A percentile compares a stretch with the other conserved stretches of the same genome.
Evolutionary conservation across 2,329 filamentous ascomycete genomes (phyloP).

Genomic region (Colletotrichum noveboracense): DNA sequence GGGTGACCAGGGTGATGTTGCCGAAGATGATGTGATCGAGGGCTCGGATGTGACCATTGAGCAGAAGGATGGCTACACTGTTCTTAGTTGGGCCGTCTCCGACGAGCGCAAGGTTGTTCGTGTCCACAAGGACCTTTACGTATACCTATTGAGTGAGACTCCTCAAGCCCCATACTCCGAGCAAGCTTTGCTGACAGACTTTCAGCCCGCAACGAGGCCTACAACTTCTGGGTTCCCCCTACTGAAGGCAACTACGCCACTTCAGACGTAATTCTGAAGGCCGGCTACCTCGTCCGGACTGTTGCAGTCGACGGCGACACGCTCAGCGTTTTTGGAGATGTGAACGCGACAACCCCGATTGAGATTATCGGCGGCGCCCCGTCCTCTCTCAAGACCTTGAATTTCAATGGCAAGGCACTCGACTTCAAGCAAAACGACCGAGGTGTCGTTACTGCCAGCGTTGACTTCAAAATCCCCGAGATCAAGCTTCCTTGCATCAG

Average conservation of each 20-base stretch:
- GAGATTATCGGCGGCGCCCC: conserved; percentile 28
- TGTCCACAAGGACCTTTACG: conserved; percentile 7
- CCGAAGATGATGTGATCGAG: conserved; percentile 9
- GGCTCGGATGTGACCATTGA: conserved; percentile 11
- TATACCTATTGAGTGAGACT: conserved; percentile 33
- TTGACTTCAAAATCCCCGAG: conserved; percentile 21
- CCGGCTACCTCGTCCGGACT: conserved; percentile 27
- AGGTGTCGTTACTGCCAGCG: conserved; percentile 23
- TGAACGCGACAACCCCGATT: conserved; percentile 25
- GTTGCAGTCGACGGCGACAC: conserved; percentile 17
- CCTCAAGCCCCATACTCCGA: neutral
- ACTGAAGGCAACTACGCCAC: conserved; percentile 20
- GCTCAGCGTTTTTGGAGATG: conserved; percentile 27
- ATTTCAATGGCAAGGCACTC: conserved; percentile 23
- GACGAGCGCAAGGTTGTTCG: conserved; percentile 20
- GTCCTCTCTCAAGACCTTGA: conserved; percentile 11
- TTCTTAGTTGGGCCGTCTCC: conserved; percentile 20
- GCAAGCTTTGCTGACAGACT: neutral
- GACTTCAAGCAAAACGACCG: conserved; percentile 19
- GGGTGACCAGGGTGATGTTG: neutral
- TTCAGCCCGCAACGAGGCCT: conserved; percentile 27
- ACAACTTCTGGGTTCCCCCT: conserved; percentile 28
- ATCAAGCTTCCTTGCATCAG: conserved; percentile 16
- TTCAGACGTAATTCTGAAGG: conserved; percentile 26
- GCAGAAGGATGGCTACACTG: conserved; percentile 11